Evolutionary conservation across 2,329 filamentous ascomycete species (phyloP).

Genomic region (Colletotrichum chlorophyti): DNA sequence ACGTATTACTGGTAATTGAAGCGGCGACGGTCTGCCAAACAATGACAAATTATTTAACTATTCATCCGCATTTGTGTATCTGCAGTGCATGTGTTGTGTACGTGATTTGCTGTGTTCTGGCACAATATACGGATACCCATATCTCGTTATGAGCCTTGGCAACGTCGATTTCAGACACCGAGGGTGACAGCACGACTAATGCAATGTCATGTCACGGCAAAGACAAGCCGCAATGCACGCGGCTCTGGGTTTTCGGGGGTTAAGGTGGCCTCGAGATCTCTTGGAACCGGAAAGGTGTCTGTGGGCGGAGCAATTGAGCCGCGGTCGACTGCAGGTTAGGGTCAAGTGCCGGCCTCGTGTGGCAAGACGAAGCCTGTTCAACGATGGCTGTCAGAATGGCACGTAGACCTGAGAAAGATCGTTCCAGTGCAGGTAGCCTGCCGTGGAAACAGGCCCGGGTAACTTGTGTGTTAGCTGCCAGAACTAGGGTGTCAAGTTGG

Average conservation of each 20-base stretch:
- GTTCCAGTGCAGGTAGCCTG: neutral
- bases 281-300: neutral
- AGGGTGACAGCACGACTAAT: too few species aligned
- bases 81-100: too few species aligned
- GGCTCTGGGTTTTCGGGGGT: neutral
- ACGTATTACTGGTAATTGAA: too few species aligned
- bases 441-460: neutral
- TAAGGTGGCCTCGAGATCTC: neutral
- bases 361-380: neutral
- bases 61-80: too few species aligned
- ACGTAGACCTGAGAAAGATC: constrained; percentile 9
- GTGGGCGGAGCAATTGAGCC: constrained; percentile 6
- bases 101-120: too few species aligned
- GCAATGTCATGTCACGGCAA: neutral
- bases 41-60: too few species aligned
- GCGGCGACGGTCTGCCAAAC: too few species aligned
- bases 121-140: too few species aligned
- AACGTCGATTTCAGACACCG: too few species aligned
- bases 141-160: too few species aligned
- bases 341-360: constrained; percentile 4
- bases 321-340: constrained; percentile 5
- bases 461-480: neutral
- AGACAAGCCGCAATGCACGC: neutral
- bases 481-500: too few species aligned
- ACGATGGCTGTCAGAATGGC: constrained; percentile 1